Evolutionary conservation across 202 grass and related monocot species (phyloP).

Genomic region (Miscanthus sacchariflorus): DNA sequence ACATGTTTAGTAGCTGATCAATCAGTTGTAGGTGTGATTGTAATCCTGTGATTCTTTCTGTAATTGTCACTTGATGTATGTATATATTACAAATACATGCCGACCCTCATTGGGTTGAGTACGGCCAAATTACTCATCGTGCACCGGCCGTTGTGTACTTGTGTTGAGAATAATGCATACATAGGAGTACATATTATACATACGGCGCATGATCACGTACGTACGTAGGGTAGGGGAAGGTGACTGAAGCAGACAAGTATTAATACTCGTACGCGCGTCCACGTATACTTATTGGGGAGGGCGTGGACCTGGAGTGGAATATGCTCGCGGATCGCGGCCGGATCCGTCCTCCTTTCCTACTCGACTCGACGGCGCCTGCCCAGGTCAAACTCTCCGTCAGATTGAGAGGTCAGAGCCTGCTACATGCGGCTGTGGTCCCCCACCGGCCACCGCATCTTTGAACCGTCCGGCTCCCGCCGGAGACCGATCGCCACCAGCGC

Average conservation of each 20-base stretch:
- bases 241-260: too few species aligned
- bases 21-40: not conserved
- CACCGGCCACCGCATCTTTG: not conserved
- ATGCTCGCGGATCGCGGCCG: constrained; percentile 39
- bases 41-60: too few species aligned
- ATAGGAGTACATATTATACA: too few species aligned
- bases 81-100: too few species aligned
- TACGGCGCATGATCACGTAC: too few species aligned
- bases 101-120: too few species aligned
- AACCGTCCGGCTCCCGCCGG: not conserved
- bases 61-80: too few species aligned
- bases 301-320: constrained; percentile 43
- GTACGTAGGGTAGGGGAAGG: too few species aligned
- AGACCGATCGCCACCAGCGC: not conserved
- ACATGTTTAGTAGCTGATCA: not conserved
- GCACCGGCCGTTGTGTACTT: too few species aligned
- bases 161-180: not conserved
- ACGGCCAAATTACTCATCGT: too few species aligned
- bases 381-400: not conserved
- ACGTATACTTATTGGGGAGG: not conserved
- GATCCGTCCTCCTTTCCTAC: not conserved
- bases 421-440: not conserved
- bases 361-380: not conserved
- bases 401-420: not conserved
- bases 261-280: too few species aligned